Conservation (phyloP, 495 filamentous ascomycete species). For the Penicillium diatomitis region DNA sequence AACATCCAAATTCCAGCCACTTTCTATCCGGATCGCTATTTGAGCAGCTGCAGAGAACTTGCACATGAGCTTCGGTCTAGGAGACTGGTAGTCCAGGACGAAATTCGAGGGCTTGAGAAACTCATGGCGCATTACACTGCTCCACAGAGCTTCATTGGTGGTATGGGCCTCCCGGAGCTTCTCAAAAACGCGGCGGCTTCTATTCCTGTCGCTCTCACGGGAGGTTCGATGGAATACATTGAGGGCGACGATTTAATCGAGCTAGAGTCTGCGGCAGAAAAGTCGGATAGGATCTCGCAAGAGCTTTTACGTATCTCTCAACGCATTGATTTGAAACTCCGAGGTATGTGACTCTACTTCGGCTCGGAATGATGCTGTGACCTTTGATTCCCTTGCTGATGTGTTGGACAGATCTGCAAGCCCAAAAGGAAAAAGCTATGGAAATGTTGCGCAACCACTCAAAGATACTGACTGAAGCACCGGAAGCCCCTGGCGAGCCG, state of each 20-base stretch:
- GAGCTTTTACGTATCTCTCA: slow-evolving; percentile 30
- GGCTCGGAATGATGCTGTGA: too few species aligned
- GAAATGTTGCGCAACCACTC: slow-evolving; percentile 39
- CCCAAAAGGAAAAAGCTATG: slow-evolving; percentile 39
- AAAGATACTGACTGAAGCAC: slow-evolving; percentile 45
- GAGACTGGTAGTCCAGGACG: slow-evolving; percentile 27
- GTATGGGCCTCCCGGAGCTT: slow-evolving; percentile 22
- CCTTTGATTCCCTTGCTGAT: slow-evolving; percentile 2
- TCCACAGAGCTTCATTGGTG: slow-evolving; percentile 12
- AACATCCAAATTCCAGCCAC: slow-evolving; percentile 59
- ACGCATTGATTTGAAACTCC: slow-evolving; percentile 43
- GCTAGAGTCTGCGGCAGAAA: slow-evolving; percentile 12
- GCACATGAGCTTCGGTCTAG: slow-evolving; percentile 40
- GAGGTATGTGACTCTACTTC: slow-evolving; percentile 22
- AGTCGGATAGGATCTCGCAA: slow-evolving; percentile 23
- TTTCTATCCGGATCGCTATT: slow-evolving; percentile 74
- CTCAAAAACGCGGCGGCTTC: slow-evolving; percentile 29
- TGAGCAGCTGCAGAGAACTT: slow-evolving; percentile 46
- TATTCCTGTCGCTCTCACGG: slow-evolving; percentile 16
- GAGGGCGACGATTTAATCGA: slow-evolving; percentile 4
- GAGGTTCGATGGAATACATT: slow-evolving; percentile 7
- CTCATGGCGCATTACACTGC: slow-evolving; percentile 24
- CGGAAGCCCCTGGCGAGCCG: slow-evolving; percentile 35
- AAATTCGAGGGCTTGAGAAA: slow-evolving; percentile 33
- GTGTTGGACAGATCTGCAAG: slow-evolving; percentile 37